Conservation (phyloP, 1,284 basidiomycete species). For the Earliella scabrosa region DNA sequence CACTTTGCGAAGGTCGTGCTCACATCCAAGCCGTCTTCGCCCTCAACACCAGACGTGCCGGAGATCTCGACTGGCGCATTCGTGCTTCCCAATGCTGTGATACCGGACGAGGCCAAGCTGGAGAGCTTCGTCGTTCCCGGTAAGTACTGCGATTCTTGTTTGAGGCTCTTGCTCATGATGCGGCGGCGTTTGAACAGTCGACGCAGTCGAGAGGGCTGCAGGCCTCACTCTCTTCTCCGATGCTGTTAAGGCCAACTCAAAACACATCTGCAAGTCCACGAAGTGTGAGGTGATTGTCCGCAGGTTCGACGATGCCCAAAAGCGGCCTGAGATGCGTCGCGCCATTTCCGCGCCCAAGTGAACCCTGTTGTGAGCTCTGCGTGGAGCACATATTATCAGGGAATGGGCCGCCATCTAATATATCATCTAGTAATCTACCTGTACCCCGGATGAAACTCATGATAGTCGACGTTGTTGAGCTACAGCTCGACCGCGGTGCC, state of each 20-base stretch:
- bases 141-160: conserved; percentile 38
- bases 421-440: too few species aligned
- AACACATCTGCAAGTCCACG: conserved; percentile 86
- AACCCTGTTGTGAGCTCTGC: too few species aligned
- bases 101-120: conserved; percentile 83
- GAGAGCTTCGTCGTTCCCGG: conserved; percentile 83
- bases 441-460: too few species aligned
- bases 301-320: conserved; percentile 87
- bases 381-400: too few species aligned
- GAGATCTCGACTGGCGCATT: conserved; percentile 93
- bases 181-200: conserved; percentile 56
- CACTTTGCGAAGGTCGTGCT: conserved; percentile 98
- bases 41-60: conserved; percentile 68
- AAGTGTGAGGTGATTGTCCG: conserved; percentile 87
- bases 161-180: neutral
- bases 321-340: conserved; percentile 58
- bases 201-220: conserved; percentile 90
- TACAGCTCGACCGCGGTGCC: conserved; percentile 25
- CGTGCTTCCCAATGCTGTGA: conserved; percentile 89
- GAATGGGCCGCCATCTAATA: too few species aligned
- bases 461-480: neutral
- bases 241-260: conserved; percentile 78
- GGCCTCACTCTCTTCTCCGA: conserved; percentile 91
- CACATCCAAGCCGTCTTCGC: conserved; percentile 74
- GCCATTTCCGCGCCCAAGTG: conserved; percentile 55